Evolutionary conservation across 2,329 filamentous ascomycete species (phyloP).

Genomic region (Colletotrichum sojae): DNA sequence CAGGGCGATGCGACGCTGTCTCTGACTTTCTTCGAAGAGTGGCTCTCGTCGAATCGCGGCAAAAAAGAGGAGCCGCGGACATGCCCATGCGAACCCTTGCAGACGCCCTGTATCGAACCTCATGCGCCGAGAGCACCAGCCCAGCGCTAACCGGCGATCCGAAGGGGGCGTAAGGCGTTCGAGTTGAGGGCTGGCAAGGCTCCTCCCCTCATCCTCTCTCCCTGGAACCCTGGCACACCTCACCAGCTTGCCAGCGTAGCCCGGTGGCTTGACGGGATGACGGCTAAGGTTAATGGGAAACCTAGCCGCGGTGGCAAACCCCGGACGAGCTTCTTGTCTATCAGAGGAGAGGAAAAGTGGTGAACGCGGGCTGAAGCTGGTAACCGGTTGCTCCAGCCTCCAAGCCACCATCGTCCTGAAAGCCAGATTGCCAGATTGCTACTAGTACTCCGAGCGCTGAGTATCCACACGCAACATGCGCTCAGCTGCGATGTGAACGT

Average conservation of each 20-base stretch:
- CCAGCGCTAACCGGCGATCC: constrained; percentile 30
- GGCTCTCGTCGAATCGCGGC: no score
- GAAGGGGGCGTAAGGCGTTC: constrained; percentile 5
- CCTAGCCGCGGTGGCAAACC: neutral
- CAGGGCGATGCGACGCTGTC: no score
- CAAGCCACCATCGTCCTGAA: no score
- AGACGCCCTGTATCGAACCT: constrained; percentile 28
- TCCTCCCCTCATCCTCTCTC: no score
- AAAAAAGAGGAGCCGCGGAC: neutral
- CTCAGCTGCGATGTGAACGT: neutral
- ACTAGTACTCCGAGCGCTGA: neutral
- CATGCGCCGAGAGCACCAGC: constrained; percentile 30
- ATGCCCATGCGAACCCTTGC: neutral
- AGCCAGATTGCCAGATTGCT: neutral
- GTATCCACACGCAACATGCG: neutral
- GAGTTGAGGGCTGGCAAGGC: no score
- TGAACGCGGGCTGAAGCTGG: no score
- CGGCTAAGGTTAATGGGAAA: neutral
- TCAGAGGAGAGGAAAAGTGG: no score
- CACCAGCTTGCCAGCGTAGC: neutral
- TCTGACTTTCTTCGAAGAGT: no score
- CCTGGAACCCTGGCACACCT: neutral
- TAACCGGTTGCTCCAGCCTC: no score
- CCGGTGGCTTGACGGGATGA: neutral
- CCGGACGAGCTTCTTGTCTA: no score